These are phyloP conservation scores for Xylaria telfairii DNA, from an alignment of 495 filamentous ascomycete species.

Conservation along the genomic window DNA sequence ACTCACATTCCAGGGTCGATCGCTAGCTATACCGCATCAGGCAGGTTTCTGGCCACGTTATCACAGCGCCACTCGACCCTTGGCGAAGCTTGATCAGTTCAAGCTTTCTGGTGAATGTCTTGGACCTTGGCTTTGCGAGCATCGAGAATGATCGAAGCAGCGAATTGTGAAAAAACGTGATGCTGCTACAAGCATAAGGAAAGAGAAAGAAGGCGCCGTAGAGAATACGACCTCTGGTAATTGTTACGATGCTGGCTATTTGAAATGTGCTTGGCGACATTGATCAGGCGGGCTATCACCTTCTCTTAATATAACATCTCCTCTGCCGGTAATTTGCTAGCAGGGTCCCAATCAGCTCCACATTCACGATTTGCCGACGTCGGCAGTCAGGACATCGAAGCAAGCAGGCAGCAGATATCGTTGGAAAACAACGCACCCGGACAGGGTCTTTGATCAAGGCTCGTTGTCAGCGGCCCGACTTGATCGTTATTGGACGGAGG, in stretches of 20 bases:
- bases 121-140: constrained; percentile 2
- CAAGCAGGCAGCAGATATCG: not conserved
- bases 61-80: constrained; percentile 11
- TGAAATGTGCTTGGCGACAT: not conserved
- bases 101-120: constrained; percentile 15
- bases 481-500: not conserved
- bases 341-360: not conserved
- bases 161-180: not conserved
- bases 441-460: not conserved
- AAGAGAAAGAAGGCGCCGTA: not conserved
- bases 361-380: constrained; percentile 9
- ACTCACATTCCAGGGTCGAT: constrained; percentile 4
- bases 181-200: not conserved
- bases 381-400: not conserved
- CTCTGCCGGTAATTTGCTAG: not conserved
- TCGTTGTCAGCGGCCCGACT: not conserved
- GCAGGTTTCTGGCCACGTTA: constrained; percentile 13
- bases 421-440: not conserved
- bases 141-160: not conserved
- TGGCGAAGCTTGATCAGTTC: constrained; percentile 25
- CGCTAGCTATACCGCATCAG: constrained; percentile 12
- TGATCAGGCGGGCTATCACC: not conserved
- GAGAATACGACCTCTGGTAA: not conserved
- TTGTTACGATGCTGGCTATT: not conserved
- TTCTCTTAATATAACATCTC: constrained; percentile 1